Base-by-base conservation (phyloP, 768 basidiomycete genomes). In the Tylopilus vinaceipallidus region DNA sequence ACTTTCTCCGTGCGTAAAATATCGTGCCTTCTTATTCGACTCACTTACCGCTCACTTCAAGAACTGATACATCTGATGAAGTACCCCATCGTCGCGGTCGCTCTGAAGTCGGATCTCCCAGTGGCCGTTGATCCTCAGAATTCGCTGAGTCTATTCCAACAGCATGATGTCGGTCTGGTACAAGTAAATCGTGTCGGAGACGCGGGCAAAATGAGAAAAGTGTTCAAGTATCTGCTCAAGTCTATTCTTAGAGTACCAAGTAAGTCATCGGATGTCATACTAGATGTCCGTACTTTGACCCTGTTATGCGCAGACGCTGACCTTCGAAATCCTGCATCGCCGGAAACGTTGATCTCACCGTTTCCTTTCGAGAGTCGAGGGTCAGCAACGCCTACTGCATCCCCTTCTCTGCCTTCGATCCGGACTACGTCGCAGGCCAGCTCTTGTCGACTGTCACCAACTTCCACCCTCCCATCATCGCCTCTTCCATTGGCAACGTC, bases 101-200 rank as follows among this genome's bases (percentile, higher is more conserved):
- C 90, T 4, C 92, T 93, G 73, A 98, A 97, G 67, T 84, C 85
- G 6, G 90, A 95, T 61, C 71, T 86, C 17, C 74, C 75, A 17
- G 73, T 71, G 33, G 72, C 71, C 34, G 73, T 91, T n/a, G 76
- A 85, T 55, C 81, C 86, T 10, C 69, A 74, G 45, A 68, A 68
- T 40, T 83, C 81, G 4, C 57, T 72, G 19, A 71, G 68, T 17
- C 64, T 84, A 35, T 73, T 87, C 35, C 69, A 76, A 29, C 70
- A 73, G 29, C 86, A 86, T 65, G 85, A 90, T 57, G 81, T 86
- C 8, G 90, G 91, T 9, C 69, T 97, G 24, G 82, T 93, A 11
- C 86, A 90, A 65, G 86, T 91, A 3, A 79, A 83, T 4, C 77
- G 71, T 37, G 64, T 69, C 6, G 71, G 73, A 20, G 80, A 86